Evolutionary conservation across 257 asterid genomes (phyloP), one percentile per base, ranked within the genome.

Genomic region (Nicotiana tomentosiformis): DNA sequence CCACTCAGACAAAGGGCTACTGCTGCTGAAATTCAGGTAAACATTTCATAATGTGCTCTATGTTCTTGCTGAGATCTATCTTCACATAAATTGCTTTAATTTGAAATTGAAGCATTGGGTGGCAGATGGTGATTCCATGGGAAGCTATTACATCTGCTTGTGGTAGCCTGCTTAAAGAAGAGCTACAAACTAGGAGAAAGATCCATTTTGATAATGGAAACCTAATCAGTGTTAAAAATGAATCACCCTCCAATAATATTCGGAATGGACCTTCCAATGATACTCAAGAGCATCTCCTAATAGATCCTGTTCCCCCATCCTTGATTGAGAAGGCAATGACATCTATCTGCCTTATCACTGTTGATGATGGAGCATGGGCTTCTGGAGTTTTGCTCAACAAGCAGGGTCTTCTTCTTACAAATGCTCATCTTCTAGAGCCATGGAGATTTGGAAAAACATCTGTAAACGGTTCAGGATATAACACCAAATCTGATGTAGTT

Each of bases 101-200:
- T 17, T 81, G 77, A 29, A 26, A 30, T 30, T 81, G 66, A 32
- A 85, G 81, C 81, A 87, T 88, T 87, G 88, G 85, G 66, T 90
- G 88, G 72, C 94, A 96, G 99, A 90, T 94, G 91, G 97, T 96
- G 90, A 93, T 96, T 90, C 98, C 99, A 15, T 96, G 99, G 98
- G 96, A 90, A 87, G 97, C 98, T 84, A 92, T 94, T 89, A 92
- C 91, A 88, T 89, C 93, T 86, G 91, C 91, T 81, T 94, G 93
- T 90, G 84, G 87, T 84, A 90, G 85, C 83, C 87, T 91, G 89
- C 90, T 90, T 90, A 90, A 82, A 82, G 90, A 87, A 87, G 87
- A 90, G 84, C 91, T 88, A 79, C 92, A 77, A 72, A 64, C 79
- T 81, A 82, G 85, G 80, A 86, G 86, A 74, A 88, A 86, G 83